Evolutionary conservation across 805 yeast species (phyloP).

Genomic region (Brettanomyces custersianus): DNA sequence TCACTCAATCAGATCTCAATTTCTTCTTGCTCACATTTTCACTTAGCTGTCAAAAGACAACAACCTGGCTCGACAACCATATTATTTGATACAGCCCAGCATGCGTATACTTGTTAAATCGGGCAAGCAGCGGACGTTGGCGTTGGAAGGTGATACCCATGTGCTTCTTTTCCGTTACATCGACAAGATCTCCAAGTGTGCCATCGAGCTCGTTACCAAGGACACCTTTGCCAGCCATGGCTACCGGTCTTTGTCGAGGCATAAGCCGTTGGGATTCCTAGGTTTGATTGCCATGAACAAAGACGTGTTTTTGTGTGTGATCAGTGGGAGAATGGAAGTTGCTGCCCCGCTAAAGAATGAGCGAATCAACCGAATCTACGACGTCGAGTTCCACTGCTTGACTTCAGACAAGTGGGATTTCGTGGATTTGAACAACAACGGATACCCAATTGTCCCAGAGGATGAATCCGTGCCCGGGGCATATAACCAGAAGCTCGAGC

Average conservation of each 20-base stretch:
- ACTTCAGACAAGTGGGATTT: slow-evolving; percentile 74
- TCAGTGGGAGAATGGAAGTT: slow-evolving; percentile 66
- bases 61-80: too few species aligned
- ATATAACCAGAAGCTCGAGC: slow-evolving; percentile 26
- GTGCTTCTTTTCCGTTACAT: slow-evolving; percentile 39
- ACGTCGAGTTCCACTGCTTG: slow-evolving; percentile 83
- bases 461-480: slow-evolving; percentile 26
- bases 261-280: slow-evolving; percentile 56
- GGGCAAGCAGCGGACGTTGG: slow-evolving; percentile 30
- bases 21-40: too few species aligned
- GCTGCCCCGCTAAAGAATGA: slow-evolving; percentile 80
- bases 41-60: too few species aligned
- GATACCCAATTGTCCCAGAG: slow-evolving; percentile 45
- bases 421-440: slow-evolving; percentile 56
- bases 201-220: slow-evolving; percentile 39
- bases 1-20: too few species aligned
- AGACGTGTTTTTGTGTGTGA: slow-evolving; percentile 67
- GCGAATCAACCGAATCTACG: slow-evolving; percentile 66
- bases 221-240: slow-evolving; percentile 28
- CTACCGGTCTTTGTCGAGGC: slow-evolving; percentile 34
- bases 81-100: too few species aligned
- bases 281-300: slow-evolving; percentile 69
- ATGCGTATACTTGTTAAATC: slow-evolving; percentile 30
- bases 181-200: slow-evolving; percentile 28
- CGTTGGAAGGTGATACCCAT: slow-evolving; percentile 33